Evolutionary conservation across 225 moss, liverwort and hornwort species (phyloP).

Genomic region (Marchantia polymorpha): DNA sequence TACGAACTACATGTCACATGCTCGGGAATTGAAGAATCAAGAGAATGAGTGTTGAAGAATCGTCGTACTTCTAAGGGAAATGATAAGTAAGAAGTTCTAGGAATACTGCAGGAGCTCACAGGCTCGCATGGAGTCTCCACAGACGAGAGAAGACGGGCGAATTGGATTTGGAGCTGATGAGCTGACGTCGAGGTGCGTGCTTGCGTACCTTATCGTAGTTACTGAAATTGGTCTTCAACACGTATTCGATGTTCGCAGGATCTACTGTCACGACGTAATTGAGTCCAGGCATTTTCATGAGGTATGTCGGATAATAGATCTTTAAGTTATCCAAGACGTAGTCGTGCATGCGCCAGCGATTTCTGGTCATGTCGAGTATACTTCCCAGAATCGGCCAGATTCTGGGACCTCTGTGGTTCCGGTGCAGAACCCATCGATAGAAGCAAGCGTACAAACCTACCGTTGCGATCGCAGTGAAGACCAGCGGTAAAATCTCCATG

Average conservation of each 20-base stretch:
- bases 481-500: neutral
- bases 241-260: conserved; percentile 59
- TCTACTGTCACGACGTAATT: conserved; percentile 44
- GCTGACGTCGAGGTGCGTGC: no score
- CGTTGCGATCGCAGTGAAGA: neutral
- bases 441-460: neutral
- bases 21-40: no score
- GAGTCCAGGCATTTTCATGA: neutral
- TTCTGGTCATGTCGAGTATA: conserved; percentile 5
- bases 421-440: conserved; percentile 19
- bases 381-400: conserved; percentile 44
- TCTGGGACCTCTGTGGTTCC: conserved; percentile 11
- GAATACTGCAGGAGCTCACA: no score
- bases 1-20: no score
- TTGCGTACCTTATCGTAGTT: conserved; percentile 81
- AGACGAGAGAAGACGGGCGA: no score
- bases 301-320: neutral
- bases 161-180: no score
- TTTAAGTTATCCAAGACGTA: conserved; percentile 15
- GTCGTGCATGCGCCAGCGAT: conserved; percentile 34
- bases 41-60: no score
- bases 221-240: conserved; percentile 73
- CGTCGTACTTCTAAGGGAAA: no score
- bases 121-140: no score
- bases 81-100: no score